Base-by-base conservation (phyloP, 2,329 filamentous ascomycete genomes). In the Xylariaceae sp. region DNA sequence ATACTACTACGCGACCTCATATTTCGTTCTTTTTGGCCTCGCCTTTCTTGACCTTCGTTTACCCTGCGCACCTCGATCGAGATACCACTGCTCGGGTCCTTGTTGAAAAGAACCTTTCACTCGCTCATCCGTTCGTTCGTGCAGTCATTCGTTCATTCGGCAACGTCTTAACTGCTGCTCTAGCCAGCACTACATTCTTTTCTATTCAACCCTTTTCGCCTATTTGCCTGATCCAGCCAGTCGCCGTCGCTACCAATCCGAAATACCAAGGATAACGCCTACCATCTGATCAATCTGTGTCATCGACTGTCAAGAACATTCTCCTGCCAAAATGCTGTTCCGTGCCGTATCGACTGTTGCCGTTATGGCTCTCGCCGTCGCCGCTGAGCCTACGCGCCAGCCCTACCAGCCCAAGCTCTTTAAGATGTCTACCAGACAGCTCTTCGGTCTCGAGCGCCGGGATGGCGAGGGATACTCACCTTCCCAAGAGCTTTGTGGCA, bases 391-490 rank as follows among this genome's bases (percentile, higher is more conserved):
- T 34, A 6, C 47, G 19, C 54, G 44, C 28, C 49, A 55, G 37
- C 54, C 53, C 4, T 57, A 59, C 44, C 51, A 55, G 39, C 40
- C 52, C 11, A 39, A 52, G 26, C 38, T 59, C 22, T 54, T 50
- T 13, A 51, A 44, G 31, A 60, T 59, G 54, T 56, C 59, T 3
- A 43, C 53, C 29, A 53, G 51, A 15, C 44, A 50, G 34, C 37
- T 60, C 3, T 49, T 60, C 17, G 55, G 54, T 15, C 48, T 60
- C 17, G 42, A 49, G 4, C 51, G 49, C 30, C 51, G 56, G 15
- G 40, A 28, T 2, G 48, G 54, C 11, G 48, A 44, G 22, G 57
- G 54, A 42, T 63, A 62, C 36, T 39, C 54, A 17, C 58, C 60
- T 7, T 50, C 45, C 30, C 48, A 59, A 36, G 47, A 60, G 36